Base-by-base conservation (phyloP, 2,329 filamentous ascomycete species). In the Neophaeococcomyces mojaviensis region DNA sequence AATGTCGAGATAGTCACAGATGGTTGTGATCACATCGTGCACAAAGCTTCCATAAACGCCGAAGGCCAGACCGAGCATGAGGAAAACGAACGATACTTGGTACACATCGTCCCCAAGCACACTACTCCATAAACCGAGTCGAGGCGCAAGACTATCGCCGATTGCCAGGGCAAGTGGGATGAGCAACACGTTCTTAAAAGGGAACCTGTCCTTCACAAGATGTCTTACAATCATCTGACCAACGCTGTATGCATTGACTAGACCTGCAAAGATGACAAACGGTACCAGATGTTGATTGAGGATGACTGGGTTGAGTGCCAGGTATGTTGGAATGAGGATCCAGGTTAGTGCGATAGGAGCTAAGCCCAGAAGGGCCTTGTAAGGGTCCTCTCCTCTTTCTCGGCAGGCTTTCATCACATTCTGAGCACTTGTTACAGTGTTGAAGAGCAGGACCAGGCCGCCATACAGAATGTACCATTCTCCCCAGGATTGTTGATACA, bases 1-100 rank as follows among this genome's bases (percentile, higher is more conserved):
- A 56, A 98, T 98, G 63, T 98, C 92, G 50, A 97, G 75, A 64
- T 94, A 95, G 64, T 98, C 92, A 68, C 92, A 98, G 58, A 98
- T 97, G 24, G 88, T 94, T 49, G 92, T 88, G 55, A 98, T 96
- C 47, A 97, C 89, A 63, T 97, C 92, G 26, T 94, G 67, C 47
- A 97, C 88, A 64, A 98, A 98, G 65, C 88, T 95, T 49, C 88
- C 89, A 68, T 98, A 96, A n/a, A 97, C 81, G 28, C 92, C 92
- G 39, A 95, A 64, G 0, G 84, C 85, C 49, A 87, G 69, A 19
- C 92, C 92, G 19, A 97, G 70, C 70, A 89, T 90, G 61, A 82
- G 77, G 67, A 95, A 97, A 63, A 95, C 78, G 65, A 89, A 95
- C 2, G 87, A 85, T 39, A 95, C 84, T 69, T 96, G 88, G 64